A percentile compares a stretch with the other conserved stretches of the same genome.
phyloP scores from a whole-genome alignment of 2,329 filamentous ascomycete genomes.

The Fusarium goolgardi region DNA sequence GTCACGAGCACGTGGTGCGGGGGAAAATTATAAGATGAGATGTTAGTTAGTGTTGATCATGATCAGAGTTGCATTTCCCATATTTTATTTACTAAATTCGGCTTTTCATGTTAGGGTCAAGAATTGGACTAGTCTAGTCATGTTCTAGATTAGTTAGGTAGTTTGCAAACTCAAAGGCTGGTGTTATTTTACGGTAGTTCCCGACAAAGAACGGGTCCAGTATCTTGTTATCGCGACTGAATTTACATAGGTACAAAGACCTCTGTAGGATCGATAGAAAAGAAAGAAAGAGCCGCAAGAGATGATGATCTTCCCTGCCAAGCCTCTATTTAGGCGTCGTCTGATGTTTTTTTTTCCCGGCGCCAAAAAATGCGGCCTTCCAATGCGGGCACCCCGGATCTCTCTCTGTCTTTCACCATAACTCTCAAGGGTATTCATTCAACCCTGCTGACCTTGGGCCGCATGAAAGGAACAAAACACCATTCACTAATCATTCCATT shows the following conservation, averaged over 20 bases:
- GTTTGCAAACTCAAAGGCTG: background rate
- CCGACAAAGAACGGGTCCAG: constrained; percentile 1
- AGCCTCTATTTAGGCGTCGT: constrained; percentile 38
- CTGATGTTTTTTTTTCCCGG: constrained; percentile 39
- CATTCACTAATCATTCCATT: background rate
- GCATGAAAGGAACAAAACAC: constrained; percentile 12
- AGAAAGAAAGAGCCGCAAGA: constrained; percentile 29
- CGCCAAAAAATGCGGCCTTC: constrained; percentile 16
- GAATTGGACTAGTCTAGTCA: background rate
- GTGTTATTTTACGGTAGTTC: constrained; percentile 32
- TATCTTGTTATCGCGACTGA: constrained; percentile 24
- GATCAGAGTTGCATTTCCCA: constrained; percentile 7
- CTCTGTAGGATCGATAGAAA: too few relatives aligned
- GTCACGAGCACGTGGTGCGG: constrained; percentile 42
- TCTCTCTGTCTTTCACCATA: background rate
- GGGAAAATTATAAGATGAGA: constrained; percentile 22
- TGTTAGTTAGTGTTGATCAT: constrained; percentile 1
- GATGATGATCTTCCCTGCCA: constrained; percentile 29
- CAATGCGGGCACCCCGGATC: constrained; percentile 30
- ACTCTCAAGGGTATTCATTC: background rate
- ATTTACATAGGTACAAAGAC: constrained; percentile 4
- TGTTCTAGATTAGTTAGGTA: constrained; percentile 4
- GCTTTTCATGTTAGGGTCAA: background rate
- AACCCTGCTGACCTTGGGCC: constrained; percentile 23
- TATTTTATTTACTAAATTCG: background rate